phyloP scores from a whole-genome alignment of 1,284 basidiomycete species.

The Meira miltonrushii region DNA sequence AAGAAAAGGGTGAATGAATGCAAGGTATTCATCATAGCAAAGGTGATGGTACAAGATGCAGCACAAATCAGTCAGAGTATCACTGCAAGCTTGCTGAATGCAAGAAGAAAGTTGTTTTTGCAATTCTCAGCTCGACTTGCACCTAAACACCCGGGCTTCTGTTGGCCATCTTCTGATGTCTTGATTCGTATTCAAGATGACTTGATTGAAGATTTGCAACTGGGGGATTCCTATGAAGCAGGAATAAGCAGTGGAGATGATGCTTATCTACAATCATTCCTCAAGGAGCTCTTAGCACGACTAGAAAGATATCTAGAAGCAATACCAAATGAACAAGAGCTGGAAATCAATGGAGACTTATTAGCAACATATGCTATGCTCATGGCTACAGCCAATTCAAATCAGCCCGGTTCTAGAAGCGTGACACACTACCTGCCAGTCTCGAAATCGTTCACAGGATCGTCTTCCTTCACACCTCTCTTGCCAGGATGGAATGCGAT shows the following conservation, averaged over 20 bases:
- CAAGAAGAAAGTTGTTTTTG: conserved; percentile 1
- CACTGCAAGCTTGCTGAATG: not conserved
- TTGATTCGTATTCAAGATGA: not conserved
- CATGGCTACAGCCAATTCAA: not conserved
- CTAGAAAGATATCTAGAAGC: not conserved
- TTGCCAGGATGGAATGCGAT: conserved; percentile 10
- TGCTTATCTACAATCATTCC: not conserved
- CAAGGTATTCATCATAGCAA: too few relatives aligned
- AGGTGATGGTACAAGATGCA: too few relatives aligned
- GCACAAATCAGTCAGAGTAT: not conserved
- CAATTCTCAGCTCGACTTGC: not conserved
- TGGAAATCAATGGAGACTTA: conserved; percentile 3
- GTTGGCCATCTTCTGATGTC: not conserved
- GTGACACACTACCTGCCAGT: conserved; percentile 1
- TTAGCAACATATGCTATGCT: conserved; percentile 4
- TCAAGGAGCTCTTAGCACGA: not conserved
- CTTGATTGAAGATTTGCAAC: not conserved
- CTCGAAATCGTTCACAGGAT: not conserved
- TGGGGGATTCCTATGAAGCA: not conserved
- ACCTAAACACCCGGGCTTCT: not conserved
- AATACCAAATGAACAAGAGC: not conserved
- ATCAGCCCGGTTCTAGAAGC: not conserved
- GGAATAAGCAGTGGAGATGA: not conserved
- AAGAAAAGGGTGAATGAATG: too few relatives aligned
- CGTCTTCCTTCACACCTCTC: not conserved